These are phyloP conservation scores for Thermothelomyces thermophilus DNA, from an alignment of 2,329 filamentous ascomycete species.

Conservation along the genomic window DNA sequence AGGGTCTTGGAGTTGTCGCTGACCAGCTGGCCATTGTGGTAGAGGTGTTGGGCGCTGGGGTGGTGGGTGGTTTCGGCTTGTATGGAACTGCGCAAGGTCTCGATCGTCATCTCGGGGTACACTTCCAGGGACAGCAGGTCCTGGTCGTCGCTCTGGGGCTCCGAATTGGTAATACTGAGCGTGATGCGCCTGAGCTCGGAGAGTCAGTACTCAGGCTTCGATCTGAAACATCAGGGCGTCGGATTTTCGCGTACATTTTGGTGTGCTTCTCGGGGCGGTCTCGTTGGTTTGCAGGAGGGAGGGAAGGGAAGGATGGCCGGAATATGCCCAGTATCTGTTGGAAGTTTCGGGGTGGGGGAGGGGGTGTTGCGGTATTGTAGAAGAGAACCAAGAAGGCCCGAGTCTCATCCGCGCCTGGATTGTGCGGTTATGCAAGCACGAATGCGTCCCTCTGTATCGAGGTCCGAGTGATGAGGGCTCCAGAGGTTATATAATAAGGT, in stretches of 20 bases:
- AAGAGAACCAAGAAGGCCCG: no score
- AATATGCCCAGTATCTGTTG: no score
- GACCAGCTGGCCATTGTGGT: conserved; percentile 81
- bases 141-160: conserved; percentile 54
- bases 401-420: no score
- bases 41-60: conserved; percentile 70
- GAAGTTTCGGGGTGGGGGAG: not conserved
- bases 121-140: conserved; percentile 79
- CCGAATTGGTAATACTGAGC: conserved; percentile 72
- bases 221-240: not conserved
- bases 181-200: conserved; percentile 70
- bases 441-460: no score
- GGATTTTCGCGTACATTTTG: conserved; percentile 10
- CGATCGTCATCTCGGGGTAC: conserved; percentile 73
- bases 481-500: no score
- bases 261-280: not conserved
- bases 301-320: not conserved
- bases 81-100: conserved; percentile 80
- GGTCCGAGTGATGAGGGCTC: no score
- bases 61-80: conserved; percentile 75
- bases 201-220: not conserved
- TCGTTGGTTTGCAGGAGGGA: not conserved
- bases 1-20: conserved; percentile 73
- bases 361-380: no score
- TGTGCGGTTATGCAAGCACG: no score